Conservation (phyloP, 1,284 basidiomycete species). For the Marasmius fiardii region DNA sequence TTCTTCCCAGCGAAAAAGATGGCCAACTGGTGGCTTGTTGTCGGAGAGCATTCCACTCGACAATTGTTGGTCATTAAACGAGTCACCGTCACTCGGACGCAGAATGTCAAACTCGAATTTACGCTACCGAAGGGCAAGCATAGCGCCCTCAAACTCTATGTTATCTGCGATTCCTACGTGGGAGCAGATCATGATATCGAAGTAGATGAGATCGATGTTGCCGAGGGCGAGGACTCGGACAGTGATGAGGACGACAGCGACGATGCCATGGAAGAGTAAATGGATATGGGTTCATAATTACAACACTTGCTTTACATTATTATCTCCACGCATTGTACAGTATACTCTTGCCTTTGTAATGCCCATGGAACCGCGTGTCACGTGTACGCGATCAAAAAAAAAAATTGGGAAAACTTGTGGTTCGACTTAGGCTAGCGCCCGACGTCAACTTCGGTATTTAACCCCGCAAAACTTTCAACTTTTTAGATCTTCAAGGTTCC, state of each 20-base stretch:
- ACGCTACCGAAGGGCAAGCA: conserved; percentile 83
- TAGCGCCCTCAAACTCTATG: conserved; percentile 76
- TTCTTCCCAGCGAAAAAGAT: conserved; percentile 92
- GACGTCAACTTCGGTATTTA: background rate
- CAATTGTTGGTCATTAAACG: conserved; percentile 93
- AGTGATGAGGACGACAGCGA: conserved; percentile 71
- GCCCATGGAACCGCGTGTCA: background rate
- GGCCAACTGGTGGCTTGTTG: conserved; percentile 96
- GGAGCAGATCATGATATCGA: conserved; percentile 90
- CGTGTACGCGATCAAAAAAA: background rate
- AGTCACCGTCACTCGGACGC: conserved; percentile 81
- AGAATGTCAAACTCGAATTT: conserved; percentile 87
- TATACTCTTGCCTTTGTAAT: background rate
- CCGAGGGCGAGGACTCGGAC: conserved; percentile 84
- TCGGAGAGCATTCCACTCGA: conserved; percentile 75
- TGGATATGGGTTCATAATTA: background rate
- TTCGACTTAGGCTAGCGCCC: background rate
- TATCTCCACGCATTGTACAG: background rate
- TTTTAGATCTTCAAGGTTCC: background rate
- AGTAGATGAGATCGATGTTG: conserved; percentile 77
- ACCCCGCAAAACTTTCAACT: background rate
- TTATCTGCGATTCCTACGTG: conserved; percentile 91
- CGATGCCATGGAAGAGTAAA: conserved; percentile 43
- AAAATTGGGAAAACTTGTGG: background rate
- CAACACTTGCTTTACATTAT: background rate